Base-by-base conservation (phyloP, 768 basidiomycete species). In the Xanthoconium purpureum region DNA sequence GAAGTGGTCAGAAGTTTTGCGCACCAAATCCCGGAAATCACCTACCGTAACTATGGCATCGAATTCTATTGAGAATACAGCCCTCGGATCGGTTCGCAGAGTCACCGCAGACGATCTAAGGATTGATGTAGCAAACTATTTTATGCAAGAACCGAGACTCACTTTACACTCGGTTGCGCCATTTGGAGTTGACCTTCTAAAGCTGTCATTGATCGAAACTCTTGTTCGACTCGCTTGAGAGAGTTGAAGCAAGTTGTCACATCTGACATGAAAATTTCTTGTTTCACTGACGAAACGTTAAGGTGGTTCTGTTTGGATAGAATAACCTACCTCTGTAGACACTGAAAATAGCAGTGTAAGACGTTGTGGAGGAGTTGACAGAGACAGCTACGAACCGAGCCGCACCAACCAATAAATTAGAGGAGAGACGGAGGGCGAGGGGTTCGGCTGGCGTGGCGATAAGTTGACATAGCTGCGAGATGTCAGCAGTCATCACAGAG, bases 361-460 rank as follows among this genome's bases (percentile, higher is more conserved):
- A 15, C 14, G 15, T 36, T 29, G n/a, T 8, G 14, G 49, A 35
- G 20, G n/a, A 10, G 38, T 36, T 20, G 32, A 39, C 43, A 30
- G 45, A 9, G 24, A 40, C 4, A 24, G 30, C 5, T 45, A 63
- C 82, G 56, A 70, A 93, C 93, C 93, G 84, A 20, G 88, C 90
- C 36, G 88, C 94, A 5, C 94, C 94, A 57, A 95, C 87, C 79
- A 96, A 85, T 42, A 96, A 74, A 66, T 92, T 93, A 56, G 91
- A 92, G 11, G 93, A 94, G 52, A 95, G 75, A 60, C 94, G 79
- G 54, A 96, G 74, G 3, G 94, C 93, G 35, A 96, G 78, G 38
- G 94, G 94, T 62, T 95, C 94, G 24, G 78, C 71, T n/a, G 94
- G 94, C 63, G 88, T 79, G 29, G 84, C 81, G 50, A 96, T 94